Percentiles rank a stretch among this genome's conserved stretches.
phyloP scores from a whole-genome alignment of 2,329 filamentous ascomycete species.

The Hypoxylon sp. region DNA sequence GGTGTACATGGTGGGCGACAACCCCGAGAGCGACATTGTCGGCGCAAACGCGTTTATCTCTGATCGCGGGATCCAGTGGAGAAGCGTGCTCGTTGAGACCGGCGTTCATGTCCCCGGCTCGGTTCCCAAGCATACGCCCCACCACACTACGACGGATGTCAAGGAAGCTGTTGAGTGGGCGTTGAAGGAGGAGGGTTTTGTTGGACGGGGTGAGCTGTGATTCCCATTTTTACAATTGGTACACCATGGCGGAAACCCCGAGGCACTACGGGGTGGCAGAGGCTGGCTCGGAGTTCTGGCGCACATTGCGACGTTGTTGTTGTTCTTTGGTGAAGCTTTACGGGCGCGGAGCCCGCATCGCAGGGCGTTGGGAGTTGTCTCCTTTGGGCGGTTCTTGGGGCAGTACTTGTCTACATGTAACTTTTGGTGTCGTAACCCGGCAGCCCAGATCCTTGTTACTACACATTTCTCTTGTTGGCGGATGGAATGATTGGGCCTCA shows the following conservation, averaged over 20 bases:
- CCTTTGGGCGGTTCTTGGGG: background rate
- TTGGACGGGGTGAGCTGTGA: background rate
- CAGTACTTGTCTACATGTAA: no score
- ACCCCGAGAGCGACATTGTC: conserved; percentile 76
- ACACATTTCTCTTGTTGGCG: background rate
- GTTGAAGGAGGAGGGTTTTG: conserved; percentile 51
- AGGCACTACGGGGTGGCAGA: background rate
- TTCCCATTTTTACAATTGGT: background rate
- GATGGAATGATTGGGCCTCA: background rate
- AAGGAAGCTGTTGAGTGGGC: conserved; percentile 76
- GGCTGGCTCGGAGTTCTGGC: conserved; percentile 6
- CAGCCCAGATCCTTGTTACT: background rate
- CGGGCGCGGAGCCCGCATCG: background rate
- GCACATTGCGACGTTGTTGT: background rate
- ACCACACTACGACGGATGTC: conserved; percentile 72
- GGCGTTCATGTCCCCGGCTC: conserved; percentile 70
- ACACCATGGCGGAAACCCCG: background rate
- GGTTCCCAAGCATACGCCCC: conserved; percentile 67
- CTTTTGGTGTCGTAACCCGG: background rate
- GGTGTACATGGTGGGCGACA: conserved; percentile 83
- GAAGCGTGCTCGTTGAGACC: conserved; percentile 75
- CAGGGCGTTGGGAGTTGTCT: background rate
- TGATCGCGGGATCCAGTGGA: conserved; percentile 71
- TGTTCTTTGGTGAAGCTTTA: background rate
- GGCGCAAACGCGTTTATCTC: conserved; percentile 76